Conservation (phyloP, 2,329 filamentous ascomycete species). For the Nigrospora sphaerica region DNA sequence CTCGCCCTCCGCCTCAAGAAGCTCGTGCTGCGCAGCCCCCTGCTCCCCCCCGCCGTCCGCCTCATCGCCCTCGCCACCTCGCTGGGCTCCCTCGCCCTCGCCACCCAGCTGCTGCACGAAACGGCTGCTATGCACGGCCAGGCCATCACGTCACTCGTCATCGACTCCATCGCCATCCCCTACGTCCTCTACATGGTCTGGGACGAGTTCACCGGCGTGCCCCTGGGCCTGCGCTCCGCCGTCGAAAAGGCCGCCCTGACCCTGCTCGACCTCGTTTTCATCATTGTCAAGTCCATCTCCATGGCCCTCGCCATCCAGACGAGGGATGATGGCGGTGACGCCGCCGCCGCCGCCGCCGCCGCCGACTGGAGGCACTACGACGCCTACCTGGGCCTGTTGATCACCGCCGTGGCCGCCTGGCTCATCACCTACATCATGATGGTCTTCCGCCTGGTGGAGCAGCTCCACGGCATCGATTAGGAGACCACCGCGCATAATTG, state of each 20-base stretch:
- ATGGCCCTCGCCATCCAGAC: constrained; percentile 83
- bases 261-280: constrained; percentile 89
- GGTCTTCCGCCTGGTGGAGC: constrained; percentile 5
- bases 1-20: constrained; percentile 51
- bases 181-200: constrained; percentile 93
- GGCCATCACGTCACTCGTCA: constrained; percentile 79
- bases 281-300: constrained; percentile 94
- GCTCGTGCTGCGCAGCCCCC: constrained; percentile 68
- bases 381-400: not conserved
- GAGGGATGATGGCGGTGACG: not conserved
- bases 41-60: constrained; percentile 80
- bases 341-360: not conserved
- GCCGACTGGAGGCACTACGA: not conserved
- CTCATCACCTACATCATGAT: constrained; percentile 6
- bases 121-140: constrained; percentile 46
- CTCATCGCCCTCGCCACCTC: constrained; percentile 79
- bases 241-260: constrained; percentile 84
- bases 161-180: constrained; percentile 81
- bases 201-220: constrained; percentile 94
- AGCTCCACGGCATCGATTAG: constrained; percentile 4
- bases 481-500: not conserved
- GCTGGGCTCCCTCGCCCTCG: constrained; percentile 70
- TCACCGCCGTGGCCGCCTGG: constrained; percentile 4
- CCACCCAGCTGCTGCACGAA: constrained; percentile 40
- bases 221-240: constrained; percentile 76